These are phyloP conservation scores for Peribolospora kevripleyi DNA, from an alignment of 768 basidiomycete genomes.

Conservation along the genomic window DNA sequence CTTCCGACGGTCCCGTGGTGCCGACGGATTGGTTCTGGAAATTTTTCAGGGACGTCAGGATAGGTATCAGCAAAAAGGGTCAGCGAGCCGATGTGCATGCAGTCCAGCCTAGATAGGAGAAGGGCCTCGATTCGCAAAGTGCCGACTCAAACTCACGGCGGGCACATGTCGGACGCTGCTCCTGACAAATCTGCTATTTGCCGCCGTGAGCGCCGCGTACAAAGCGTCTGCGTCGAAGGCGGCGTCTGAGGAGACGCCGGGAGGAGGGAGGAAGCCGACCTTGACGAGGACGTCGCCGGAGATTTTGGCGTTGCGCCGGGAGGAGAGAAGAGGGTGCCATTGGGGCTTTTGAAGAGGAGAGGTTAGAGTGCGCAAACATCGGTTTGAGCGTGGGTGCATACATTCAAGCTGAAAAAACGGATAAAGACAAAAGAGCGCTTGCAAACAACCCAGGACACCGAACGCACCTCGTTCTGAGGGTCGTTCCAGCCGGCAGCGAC, in stretches of 20 bases:
- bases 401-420: neutral
- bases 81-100: neutral
- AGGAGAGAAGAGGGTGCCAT: constrained; percentile 25
- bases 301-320: constrained; percentile 28
- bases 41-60: neutral
- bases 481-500: constrained; percentile 29
- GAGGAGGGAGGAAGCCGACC: constrained; percentile 29
- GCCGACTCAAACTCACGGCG: too few relatives aligned
- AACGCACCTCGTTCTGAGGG: constrained; percentile 39
- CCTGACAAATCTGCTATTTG: constrained; percentile 29
- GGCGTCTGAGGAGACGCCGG: constrained; percentile 2
- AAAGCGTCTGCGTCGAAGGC: neutral
- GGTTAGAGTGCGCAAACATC: neutral
- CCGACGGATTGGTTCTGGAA: constrained; percentile 61
- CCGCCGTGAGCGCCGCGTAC: constrained; percentile 11
- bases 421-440: neutral
- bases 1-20: constrained; percentile 26
- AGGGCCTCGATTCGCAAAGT: too few relatives aligned
- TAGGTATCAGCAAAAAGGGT: neutral
- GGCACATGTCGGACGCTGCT: too few relatives aligned
- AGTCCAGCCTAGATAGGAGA: too few relatives aligned
- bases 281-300: constrained; percentile 36
- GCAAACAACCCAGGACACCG: neutral
- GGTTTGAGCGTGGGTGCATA: neutral
- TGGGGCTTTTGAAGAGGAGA: constrained; percentile 22